Conservation (phyloP, 306 rosid genomes). For the Vigna unguiculata region DNA sequence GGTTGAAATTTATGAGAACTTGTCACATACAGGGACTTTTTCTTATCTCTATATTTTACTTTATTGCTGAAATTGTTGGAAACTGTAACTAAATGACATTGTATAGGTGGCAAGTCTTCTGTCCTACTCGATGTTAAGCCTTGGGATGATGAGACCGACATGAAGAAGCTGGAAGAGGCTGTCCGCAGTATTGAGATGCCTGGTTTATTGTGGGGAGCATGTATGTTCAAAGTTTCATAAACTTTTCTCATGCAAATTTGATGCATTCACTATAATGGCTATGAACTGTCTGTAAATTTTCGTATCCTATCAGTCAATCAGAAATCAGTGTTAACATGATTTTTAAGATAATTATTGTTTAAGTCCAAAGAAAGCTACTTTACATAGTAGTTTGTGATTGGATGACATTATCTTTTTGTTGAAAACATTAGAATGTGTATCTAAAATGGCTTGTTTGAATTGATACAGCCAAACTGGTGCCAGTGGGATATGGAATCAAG, state of each 20-base stretch:
- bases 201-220: constrained; percentile 93
- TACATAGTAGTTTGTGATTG: background rate
- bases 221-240: constrained; percentile 49
- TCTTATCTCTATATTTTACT: background rate
- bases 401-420: too few species aligned
- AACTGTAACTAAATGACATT: constrained; percentile 6
- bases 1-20: constrained; percentile 7
- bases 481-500: constrained; percentile 93
- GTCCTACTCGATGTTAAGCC: constrained; percentile 92
- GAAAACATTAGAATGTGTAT: background rate
- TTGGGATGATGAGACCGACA: constrained; percentile 95
- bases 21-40: background rate
- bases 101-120: constrained; percentile 85
- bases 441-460: constrained; percentile 17
- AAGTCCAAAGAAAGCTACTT: background rate
- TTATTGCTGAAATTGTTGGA: constrained; percentile 9
- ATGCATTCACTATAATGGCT: background rate
- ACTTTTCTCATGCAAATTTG: background rate
- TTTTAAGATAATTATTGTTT: too few species aligned
- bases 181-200: constrained; percentile 77
- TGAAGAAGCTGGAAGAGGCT: constrained; percentile 93
- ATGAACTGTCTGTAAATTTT: background rate
- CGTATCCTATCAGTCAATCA: background rate
- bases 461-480: constrained; percentile 74
- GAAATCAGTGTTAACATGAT: background rate